Evolutionary conservation across 2,329 filamentous ascomycete species (phyloP).

Genomic region (Ascochyta viciae-villosae): DNA sequence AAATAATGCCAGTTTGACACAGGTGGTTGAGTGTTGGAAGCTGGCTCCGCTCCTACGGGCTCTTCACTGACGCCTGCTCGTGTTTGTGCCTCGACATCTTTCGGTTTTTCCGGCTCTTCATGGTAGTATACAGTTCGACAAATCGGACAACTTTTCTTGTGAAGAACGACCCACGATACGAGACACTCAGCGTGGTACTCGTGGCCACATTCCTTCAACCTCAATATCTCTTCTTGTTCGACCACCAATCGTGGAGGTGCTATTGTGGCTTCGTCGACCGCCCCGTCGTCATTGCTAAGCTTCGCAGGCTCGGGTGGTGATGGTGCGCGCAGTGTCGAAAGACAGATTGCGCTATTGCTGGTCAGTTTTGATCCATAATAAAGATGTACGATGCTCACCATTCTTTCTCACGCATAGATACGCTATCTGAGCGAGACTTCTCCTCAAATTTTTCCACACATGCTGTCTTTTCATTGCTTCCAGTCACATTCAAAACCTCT

Average conservation of each 20-base stretch:
- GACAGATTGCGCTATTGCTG: conserved; percentile 39
- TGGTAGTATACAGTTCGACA: conserved; percentile 39
- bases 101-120: conserved; percentile 27
- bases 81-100: conserved; percentile 23
- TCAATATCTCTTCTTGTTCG: conserved; percentile 33
- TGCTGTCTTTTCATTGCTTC: conserved; percentile 3
- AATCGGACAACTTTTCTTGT: conserved; percentile 42
- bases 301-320: conserved; percentile 38
- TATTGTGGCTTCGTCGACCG: conserved; percentile 13
- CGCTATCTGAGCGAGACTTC: conserved; percentile 13
- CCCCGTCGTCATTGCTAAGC: conserved; percentile 16
- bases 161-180: conserved; percentile 38
- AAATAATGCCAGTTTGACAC: conserved; percentile 17
- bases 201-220: conserved; percentile 35
- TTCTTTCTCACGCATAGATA: conserved; percentile 33
- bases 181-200: conserved; percentile 45
- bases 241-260: conserved; percentile 1
- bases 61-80: background rate
- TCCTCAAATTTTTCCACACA: conserved; percentile 7
- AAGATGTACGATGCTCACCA: conserved; percentile 26
- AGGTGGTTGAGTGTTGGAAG: background rate
- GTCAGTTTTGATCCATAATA: conserved; percentile 8
- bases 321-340: conserved; percentile 36
- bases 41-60: background rate
- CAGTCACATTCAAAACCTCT: conserved; percentile 20